Conservation (phyloP, 768 basidiomycete species). For the Mycena vitilis region DNA sequence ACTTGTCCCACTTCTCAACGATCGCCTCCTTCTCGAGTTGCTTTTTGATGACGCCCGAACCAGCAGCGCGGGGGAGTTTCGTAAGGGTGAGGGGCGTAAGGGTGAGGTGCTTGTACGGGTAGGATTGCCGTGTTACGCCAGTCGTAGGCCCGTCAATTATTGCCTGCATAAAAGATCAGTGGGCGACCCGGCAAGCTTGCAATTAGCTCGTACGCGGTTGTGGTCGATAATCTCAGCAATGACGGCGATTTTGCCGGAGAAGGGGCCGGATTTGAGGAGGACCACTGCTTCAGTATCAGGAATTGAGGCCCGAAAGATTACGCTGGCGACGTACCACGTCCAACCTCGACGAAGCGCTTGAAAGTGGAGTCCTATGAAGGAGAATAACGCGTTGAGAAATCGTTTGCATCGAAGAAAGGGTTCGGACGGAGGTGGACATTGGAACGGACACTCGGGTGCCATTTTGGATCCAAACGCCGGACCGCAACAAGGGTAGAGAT, state of each 20-base stretch:
- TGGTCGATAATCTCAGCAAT: conserved; percentile 99
- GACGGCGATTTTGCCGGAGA: conserved; percentile 89
- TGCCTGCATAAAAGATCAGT: conserved; percentile 65
- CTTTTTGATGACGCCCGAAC: conserved; percentile 86
- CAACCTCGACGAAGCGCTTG: conserved; percentile 98
- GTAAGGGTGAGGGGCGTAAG: conserved; percentile 89
- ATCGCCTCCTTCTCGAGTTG: conserved; percentile 87
- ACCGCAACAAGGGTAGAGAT: not conserved
- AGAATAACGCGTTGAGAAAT: conserved; percentile 5
- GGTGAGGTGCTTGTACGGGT: conserved; percentile 91
- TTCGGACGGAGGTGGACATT: not conserved
- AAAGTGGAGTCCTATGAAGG: conserved; percentile 81
- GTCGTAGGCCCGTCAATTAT: conserved; percentile 95
- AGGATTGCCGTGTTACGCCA: conserved; percentile 90
- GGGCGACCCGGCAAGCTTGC: not conserved
- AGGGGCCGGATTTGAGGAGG: conserved; percentile 91
- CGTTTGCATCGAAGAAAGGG: not conserved
- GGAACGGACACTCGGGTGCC: not conserved
- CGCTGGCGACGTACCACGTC: conserved; percentile 72
- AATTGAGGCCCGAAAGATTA: conserved; percentile 16
- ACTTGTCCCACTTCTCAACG: conserved; percentile 90
- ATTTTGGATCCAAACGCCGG: not conserved
- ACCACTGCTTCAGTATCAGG: conserved; percentile 68
- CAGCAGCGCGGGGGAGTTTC: conserved; percentile 88
- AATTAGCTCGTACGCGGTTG: conserved; percentile 79